A percentile compares a stretch with the other conserved stretches of the same genome.
These are phyloP conservation scores for Solanum arcanum DNA, from an alignment of 257 asterid genomes.

Conservation along the genomic window DNA sequence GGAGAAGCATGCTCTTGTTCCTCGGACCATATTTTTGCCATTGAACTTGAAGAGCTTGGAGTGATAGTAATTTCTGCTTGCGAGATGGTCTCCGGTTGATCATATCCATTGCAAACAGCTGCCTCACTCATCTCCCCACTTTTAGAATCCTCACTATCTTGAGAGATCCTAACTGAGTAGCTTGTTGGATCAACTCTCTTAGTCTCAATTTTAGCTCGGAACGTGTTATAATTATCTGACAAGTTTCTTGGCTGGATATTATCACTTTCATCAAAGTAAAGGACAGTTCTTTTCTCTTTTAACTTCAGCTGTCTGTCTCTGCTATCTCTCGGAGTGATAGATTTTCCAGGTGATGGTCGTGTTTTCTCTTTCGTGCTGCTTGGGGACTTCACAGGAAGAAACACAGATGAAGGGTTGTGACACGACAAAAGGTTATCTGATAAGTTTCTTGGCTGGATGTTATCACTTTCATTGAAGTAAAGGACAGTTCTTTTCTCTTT, in stretches of 20 bases:
- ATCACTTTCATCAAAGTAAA: constrained; percentile 41
- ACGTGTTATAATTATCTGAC: constrained; percentile 14
- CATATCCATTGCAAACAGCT: constrained; percentile 33
- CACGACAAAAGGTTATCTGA: constrained; percentile 17
- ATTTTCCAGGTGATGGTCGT: constrained; percentile 33
- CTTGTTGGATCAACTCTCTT: constrained; percentile 77
- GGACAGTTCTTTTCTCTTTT: constrained; percentile 43
- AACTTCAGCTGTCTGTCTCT: constrained; percentile 22
- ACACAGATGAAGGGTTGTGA: constrained; percentile 59
- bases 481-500: constrained; percentile 48
- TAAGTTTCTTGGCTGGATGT: constrained; percentile 17
- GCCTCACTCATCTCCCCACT: constrained; percentile 51
- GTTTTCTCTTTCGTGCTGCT: constrained; percentile 39
- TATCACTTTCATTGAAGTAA: constrained; percentile 34
- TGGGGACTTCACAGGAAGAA: constrained; percentile 85
- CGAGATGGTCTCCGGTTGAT: constrained; percentile 26
- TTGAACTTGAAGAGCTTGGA: constrained; percentile 14
- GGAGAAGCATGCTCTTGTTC: constrained; percentile 21
- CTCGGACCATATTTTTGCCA: constrained; percentile 23
- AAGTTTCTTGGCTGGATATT: constrained; percentile 20
- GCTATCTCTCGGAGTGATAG: constrained; percentile 26
- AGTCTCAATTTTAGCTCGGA: constrained; percentile 43
- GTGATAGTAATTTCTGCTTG: constrained; percentile 25
- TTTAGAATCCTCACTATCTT: constrained; percentile 64
- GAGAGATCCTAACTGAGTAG: constrained; percentile 53